Percentiles rank a stretch among this genome's conserved stretches.
Conservation (phyloP, 2,329 filamentous ascomycete genomes). For the Xylariomycetidae sp. region DNA sequence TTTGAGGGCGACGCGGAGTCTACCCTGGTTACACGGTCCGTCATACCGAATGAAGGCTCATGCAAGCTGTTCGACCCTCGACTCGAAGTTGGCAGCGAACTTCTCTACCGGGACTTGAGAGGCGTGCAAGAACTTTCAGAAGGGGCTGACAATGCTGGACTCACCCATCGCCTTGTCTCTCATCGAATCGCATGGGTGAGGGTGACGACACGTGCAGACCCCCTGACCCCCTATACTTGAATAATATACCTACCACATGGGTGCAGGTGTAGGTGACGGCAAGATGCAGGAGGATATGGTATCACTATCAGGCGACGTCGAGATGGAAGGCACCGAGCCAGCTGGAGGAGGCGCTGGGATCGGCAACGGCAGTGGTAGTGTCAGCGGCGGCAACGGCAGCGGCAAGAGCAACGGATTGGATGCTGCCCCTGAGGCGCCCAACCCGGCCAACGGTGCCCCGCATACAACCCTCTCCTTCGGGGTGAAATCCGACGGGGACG, state of each 20-base stretch:
- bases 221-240: not conserved
- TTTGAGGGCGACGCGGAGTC: too few species aligned
- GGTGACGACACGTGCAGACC: not conserved
- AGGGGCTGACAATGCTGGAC: slow-evolving; percentile 1
- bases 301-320: slow-evolving; percentile 16
- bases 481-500: slow-evolving; percentile 21
- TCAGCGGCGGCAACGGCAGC: slow-evolving; percentile 8
- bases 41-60: too few species aligned
- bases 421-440: slow-evolving; percentile 4
- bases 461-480: slow-evolving; percentile 12
- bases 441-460: slow-evolving; percentile 1
- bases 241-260: not conserved
- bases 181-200: slow-evolving; percentile 1
- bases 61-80: too few species aligned
- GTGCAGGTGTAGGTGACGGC: not conserved
- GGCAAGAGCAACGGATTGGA: slow-evolving; percentile 10
- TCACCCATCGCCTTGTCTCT: not conserved
- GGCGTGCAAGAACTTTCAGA: too few species aligned
- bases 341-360: slow-evolving; percentile 2
- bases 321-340: slow-evolving; percentile 21
- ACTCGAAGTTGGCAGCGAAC: too few species aligned
- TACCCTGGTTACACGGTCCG: too few species aligned
- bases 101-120: too few species aligned
- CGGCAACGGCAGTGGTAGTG: slow-evolving; percentile 11
- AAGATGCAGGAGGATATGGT: slow-evolving; percentile 15